These are phyloP conservation scores for Penicillium angulare DNA, from an alignment of 495 filamentous ascomycete species.

Conservation along the genomic window DNA sequence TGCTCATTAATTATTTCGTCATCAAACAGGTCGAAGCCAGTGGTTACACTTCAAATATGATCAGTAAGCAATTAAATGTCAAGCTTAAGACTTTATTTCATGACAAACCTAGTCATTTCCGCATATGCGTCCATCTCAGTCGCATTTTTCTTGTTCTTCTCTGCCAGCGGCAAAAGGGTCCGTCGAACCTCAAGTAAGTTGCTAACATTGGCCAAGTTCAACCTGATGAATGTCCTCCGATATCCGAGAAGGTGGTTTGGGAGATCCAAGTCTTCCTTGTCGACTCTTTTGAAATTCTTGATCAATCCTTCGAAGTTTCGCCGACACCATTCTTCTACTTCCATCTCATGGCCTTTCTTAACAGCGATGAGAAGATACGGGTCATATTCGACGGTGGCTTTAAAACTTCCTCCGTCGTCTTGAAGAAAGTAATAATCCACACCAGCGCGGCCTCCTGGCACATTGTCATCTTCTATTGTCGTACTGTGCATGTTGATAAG, in stretches of 20 bases:
- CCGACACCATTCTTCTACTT: conserved; percentile 95
- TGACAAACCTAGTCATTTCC: conserved; percentile 80
- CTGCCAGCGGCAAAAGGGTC: conserved; percentile 83
- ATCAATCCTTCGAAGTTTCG: conserved; percentile 81
- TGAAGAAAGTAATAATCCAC: conserved; percentile 98
- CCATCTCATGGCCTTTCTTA: conserved; percentile 80
- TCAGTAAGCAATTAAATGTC: conserved; percentile 1
- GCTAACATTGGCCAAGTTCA: conserved; percentile 82
- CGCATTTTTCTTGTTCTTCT: conserved; percentile 93
- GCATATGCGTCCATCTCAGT: conserved; percentile 98
- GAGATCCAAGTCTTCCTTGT: conserved; percentile 94
- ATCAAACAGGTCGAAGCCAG: conserved; percentile 95
- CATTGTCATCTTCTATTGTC: conserved; percentile 77
- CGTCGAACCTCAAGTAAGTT: conserved; percentile 81
- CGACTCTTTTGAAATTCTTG: conserved; percentile 70
- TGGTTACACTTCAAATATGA: conserved; percentile 62
- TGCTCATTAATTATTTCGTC: conserved; percentile 80
- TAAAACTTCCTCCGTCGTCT: conserved; percentile 90
- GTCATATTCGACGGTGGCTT: conserved; percentile 93
- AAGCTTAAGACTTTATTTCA: neutral
- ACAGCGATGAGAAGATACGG: conserved; percentile 94
- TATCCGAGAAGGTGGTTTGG: conserved; percentile 96
- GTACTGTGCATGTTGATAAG: conserved; percentile 93
- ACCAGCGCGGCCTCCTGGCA: conserved; percentile 78
- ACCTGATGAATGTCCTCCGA: conserved; percentile 77